Base-by-base conservation (phyloP, 1,284 basidiomycete species). In the Irpex sp. region DNA sequence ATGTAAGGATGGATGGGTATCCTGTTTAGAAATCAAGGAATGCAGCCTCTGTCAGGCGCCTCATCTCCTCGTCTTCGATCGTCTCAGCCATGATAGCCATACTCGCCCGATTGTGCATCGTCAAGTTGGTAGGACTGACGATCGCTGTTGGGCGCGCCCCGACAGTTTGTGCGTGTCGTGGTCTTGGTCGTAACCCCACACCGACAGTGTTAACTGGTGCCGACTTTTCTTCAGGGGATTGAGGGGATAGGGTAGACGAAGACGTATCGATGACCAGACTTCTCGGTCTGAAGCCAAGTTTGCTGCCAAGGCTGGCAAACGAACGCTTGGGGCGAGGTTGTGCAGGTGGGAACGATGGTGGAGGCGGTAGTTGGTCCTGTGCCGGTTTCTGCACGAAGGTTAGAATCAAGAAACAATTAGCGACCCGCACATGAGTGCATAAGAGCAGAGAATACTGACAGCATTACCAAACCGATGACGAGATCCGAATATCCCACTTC, bases 21-120 rank as follows among this genome's bases (percentile, higher is more conserved):
- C 8, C 49, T 26, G 17, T 55, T 67, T 61, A 70, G n/a, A 57
- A 84, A 65, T 80, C 79, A 68, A 90, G 74, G 71, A 90, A 90
- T 63, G 87, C 88, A 69, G 89, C 73, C 76, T 90, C 89, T 61
- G 84, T 84, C 76, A 90, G 75, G 71, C 87, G 75, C 71, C 88
- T 76, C 66, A 78, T 82, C 76, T 90, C 88, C 21, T 83, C 86
- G 68, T 90, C 87, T 70, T 84, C 76, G 57, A 90, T 89, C 49
- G 74, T 74, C 58, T 70, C 78, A 60, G 81, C 75, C 73, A 85
- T 79, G 43, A 78, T 61, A 65, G 83, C 62, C 57, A 90, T 87
- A 60, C 77, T 84, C 59, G 79, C 86, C 11, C 76, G 70, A 65
- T 75, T 84, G 69, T 90, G 83, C 66, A 89, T 81, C 49, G 49